Conservation (phyloP, 345 rosid species). For the Acer campestre region DNA sequence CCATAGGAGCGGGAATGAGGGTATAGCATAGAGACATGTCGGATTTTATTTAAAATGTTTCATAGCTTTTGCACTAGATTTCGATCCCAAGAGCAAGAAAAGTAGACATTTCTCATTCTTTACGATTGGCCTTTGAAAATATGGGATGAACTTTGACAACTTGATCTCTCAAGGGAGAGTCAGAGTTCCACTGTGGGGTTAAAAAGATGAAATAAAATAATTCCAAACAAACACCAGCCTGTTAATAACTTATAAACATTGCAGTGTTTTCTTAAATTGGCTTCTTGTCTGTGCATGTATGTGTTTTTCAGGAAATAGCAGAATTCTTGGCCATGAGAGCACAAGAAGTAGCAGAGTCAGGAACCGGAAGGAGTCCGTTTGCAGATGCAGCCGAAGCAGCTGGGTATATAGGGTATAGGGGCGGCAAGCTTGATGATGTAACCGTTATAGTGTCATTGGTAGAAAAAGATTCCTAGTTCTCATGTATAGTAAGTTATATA, state of each 20-base stretch:
- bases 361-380: slow-evolving; percentile 55
- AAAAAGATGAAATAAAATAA: not conserved
- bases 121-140: too few relatives aligned
- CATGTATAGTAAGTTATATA: not conserved
- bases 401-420: slow-evolving; percentile 56
- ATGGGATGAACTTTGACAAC: not conserved
- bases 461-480: slow-evolving; percentile 17
- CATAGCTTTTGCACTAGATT: too few relatives aligned
- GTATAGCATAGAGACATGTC: not conserved
- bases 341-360: slow-evolving; percentile 49
- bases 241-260: not conserved
- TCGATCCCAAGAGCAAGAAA: not conserved
- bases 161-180: not conserved
- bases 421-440: slow-evolving; percentile 72
- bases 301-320: slow-evolving; percentile 56
- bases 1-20: not conserved
- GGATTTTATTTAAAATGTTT: too few relatives aligned
- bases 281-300: not conserved
- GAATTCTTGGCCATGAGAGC: slow-evolving; percentile 57
- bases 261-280: not conserved
- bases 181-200: not conserved
- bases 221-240: not conserved
- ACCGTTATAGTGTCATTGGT: slow-evolving; percentile 63
- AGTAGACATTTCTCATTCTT: too few relatives aligned
- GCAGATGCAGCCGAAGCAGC: slow-evolving; percentile 72